phyloP scores from a whole-genome alignment of 2,329 filamentous ascomycete genomes.

The Curvularia lunata region DNA sequence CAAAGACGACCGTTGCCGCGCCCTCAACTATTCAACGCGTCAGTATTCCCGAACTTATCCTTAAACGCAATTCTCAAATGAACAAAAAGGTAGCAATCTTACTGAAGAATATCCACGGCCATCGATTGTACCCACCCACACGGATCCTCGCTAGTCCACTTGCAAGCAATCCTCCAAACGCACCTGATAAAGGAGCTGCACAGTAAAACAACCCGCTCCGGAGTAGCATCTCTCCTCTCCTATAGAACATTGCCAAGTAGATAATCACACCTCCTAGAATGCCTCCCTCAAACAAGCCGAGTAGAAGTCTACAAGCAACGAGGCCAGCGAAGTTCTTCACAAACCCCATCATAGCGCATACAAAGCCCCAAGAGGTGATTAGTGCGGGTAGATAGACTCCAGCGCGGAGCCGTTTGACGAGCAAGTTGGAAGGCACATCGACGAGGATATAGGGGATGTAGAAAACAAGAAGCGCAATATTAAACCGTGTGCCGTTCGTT shows the following conservation, averaged over 20 bases:
- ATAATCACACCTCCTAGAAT: constrained; percentile 52
- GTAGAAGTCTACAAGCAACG: constrained; percentile 50
- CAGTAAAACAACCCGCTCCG: constrained; percentile 50
- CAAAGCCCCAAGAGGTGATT: constrained; percentile 51
- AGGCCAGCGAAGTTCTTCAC: constrained; percentile 51
- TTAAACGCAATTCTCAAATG: no score
- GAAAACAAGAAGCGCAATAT: constrained; percentile 54
- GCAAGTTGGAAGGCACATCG: constrained; percentile 52
- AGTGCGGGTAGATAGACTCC: constrained; percentile 52
- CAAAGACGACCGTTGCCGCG: constrained; percentile 42
- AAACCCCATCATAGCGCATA: constrained; percentile 51
- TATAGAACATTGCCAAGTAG: constrained; percentile 54
- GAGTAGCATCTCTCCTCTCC: constrained; percentile 50
- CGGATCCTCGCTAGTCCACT: constrained; percentile 51
- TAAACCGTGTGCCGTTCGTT: constrained; percentile 49
- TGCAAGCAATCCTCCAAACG: constrained; percentile 53
- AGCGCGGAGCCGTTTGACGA: constrained; percentile 51
- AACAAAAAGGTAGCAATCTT: neutral
- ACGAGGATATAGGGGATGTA: constrained; percentile 54
- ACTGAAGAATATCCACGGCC: constrained; percentile 41
- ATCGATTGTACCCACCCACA: constrained; percentile 47
- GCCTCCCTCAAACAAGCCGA: constrained; percentile 53
- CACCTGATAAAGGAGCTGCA: constrained; percentile 49
- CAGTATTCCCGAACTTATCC: constrained; percentile 20
- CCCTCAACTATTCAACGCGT: constrained; percentile 38